These are phyloP conservation scores for Nigrospora osmanthi DNA, from an alignment of 2,329 filamentous ascomycete species.

Conservation along the genomic window DNA sequence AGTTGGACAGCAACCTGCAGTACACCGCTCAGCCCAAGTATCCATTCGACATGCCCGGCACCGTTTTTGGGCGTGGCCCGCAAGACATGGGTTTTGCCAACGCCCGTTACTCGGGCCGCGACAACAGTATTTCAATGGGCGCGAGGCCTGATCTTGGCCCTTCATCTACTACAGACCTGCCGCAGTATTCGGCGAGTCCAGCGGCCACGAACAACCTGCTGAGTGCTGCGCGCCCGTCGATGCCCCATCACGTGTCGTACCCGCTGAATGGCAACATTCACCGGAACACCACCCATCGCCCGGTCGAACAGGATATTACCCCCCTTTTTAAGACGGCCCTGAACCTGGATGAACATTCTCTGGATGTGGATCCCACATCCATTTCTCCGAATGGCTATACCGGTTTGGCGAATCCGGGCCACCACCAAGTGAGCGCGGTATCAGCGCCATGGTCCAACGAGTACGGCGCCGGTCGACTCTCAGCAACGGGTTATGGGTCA, in stretches of 20 bases:
- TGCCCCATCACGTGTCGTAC: constrained; percentile 37
- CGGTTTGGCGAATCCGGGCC: constrained; percentile 11
- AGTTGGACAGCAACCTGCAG: constrained; percentile 24
- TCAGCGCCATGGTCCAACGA: constrained; percentile 38
- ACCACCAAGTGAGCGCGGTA: constrained; percentile 36
- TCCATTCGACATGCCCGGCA: constrained; percentile 9
- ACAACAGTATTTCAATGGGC: constrained; percentile 11
- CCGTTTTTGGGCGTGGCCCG: constrained; percentile 21
- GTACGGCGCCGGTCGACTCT: constrained; percentile 7
- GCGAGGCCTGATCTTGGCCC: constrained; percentile 16
- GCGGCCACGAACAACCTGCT: not conserved
- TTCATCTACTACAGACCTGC: constrained; percentile 7
- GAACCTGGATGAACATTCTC: constrained; percentile 20
- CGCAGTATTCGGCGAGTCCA: constrained; percentile 2
- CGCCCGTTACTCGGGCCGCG: constrained; percentile 15
- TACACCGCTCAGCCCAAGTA: constrained; percentile 12
- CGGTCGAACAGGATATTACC: constrained; percentile 25
- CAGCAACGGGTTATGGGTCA: constrained; percentile 16
- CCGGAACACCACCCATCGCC: not conserved
- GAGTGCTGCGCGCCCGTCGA: constrained; percentile 27
- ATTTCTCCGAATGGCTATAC: constrained; percentile 5
- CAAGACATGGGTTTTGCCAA: constrained; percentile 29
- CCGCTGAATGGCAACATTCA: constrained; percentile 30
- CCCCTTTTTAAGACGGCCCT: constrained; percentile 24
- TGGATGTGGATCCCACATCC: constrained; percentile 7